Base-by-base conservation (phyloP, 2,329 filamentous ascomycete genomes). In the Claviceps sorghi region DNA sequence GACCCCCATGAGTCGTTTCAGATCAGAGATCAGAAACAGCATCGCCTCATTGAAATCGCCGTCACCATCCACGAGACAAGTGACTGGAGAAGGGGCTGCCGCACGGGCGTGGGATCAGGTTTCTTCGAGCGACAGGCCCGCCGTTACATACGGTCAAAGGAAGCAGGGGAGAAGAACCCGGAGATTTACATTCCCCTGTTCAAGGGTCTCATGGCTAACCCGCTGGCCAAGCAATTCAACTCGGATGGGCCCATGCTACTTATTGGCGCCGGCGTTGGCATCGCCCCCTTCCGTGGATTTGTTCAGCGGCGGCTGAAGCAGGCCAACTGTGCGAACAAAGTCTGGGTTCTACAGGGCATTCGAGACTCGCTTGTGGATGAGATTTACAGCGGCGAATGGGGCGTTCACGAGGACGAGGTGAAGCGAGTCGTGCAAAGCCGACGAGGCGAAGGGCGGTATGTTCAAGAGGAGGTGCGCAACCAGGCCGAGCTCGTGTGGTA, bases 401-500 rank as follows among this genome's bases (percentile, higher is more conserved):
- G 93, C 49, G 88, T 93, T 2, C 86, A 95, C 61, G 91, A 96
- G 65, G 82, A 86, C 50, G 83, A 90, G 65, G 84, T 90, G 49
- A 89, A 90, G 71, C 84, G 82, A 43, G 86, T 93, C 1, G 84
- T 90, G 11, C 80, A 93, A 67, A 87, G 79, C 59, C 82, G 82
- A 50, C 77, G 75, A 48, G 86, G 86, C 46, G 85, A 89, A 59
- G 87, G 88, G 57, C 84, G 85, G 58, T 98, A 98, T 64, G 93
- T 98, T 2, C 93, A 98, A 65, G 93, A 98, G 62, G 93, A 97
- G 68, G 91, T 98, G 9, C 76, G 80, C 11, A 78, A 87, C 57
- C 93, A 97, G 66, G 88, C 90, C 1, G 93, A 97, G 64, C 78
- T 97, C n/a, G 91, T 97, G 17, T 98, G 93, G 93, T 95, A 88